Evolutionary conservation across 257 asterid genomes (phyloP).

Genomic region (Ocimum tenuiflorum): DNA sequence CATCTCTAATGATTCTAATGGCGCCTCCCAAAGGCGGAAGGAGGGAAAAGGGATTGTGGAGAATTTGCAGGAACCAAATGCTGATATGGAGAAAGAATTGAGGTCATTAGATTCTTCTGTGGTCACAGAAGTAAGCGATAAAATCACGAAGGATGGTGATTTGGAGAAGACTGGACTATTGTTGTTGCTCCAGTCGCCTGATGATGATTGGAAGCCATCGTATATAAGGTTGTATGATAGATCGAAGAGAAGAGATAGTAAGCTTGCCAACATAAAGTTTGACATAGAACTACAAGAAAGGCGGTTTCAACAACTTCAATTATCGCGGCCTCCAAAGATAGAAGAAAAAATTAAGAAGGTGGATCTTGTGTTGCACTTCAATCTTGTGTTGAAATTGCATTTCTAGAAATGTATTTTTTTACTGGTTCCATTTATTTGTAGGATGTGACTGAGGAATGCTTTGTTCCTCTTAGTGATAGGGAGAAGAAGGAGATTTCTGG

Average conservation of each 20-base stretch:
- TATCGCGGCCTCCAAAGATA: constrained; percentile 38
- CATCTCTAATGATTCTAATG: constrained; percentile 27
- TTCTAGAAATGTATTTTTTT: constrained; percentile 5
- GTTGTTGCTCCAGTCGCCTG: too few species aligned
- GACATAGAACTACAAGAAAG: constrained; percentile 33
- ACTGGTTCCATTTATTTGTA: constrained; percentile 26
- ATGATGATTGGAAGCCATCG: constrained; percentile 18
- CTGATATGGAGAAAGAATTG: constrained; percentile 23
- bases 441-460: constrained; percentile 57
- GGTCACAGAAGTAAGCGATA: constrained; percentile 26
- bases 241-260: constrained; percentile 24
- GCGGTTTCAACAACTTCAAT: constrained; percentile 2
- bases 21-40: constrained; percentile 10
- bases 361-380: constrained; percentile 2
- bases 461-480: constrained; percentile 53
- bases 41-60: constrained; percentile 25
- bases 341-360: constrained; percentile 44
- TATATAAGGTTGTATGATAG: constrained; percentile 20
- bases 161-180: too few species aligned
- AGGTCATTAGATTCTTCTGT: constrained; percentile 38
- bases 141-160: too few species aligned
- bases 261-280: constrained; percentile 18
- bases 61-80: constrained; percentile 18
- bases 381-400: constrained; percentile 2
- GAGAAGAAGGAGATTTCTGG: constrained; percentile 38